Evolutionary conservation across 1,139 yeast genomes (phyloP).

Genomic region (Candida tropicalis): DNA sequence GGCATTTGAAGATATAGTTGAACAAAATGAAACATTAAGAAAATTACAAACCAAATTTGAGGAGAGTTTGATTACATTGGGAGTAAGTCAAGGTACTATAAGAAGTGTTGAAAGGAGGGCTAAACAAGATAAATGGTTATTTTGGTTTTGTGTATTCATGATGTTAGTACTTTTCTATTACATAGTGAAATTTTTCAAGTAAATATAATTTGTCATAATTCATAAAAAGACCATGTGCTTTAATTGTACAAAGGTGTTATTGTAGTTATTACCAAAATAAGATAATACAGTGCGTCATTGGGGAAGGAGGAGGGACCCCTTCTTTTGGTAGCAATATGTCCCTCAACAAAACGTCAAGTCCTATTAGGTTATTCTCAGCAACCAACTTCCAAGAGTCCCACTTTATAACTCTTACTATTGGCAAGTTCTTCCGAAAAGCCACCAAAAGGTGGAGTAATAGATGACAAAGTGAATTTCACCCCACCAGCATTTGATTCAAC

Average conservation of each 20-base stretch:
- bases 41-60: slow-evolving; percentile 67
- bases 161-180: slow-evolving; percentile 71
- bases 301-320: no score
- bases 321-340: no score
- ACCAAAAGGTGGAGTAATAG: background rate
- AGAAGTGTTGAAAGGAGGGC: slow-evolving; percentile 80
- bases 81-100: slow-evolving; percentile 86
- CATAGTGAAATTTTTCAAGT: slow-evolving; percentile 67
- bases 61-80: slow-evolving; percentile 74
- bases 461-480: background rate
- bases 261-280: no score
- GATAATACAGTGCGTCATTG: no score
- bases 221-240: no score
- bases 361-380: no score
- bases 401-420: background rate
- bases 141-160: slow-evolving; percentile 71
- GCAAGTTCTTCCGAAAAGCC: background rate
- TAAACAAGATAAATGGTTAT: slow-evolving; percentile 85
- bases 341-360: no score
- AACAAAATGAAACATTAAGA: slow-evolving; percentile 74
- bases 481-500: background rate
- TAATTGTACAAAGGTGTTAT: no score
- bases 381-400: background rate
- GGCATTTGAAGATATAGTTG: slow-evolving; percentile 83
- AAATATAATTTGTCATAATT: slow-evolving; percentile 10